Percentiles rank a stretch among this genome's conserved stretches.
phyloP scores from a whole-genome alignment of 192 early-diverging fungal species.

The Mortierella hygrophila region DNA sequence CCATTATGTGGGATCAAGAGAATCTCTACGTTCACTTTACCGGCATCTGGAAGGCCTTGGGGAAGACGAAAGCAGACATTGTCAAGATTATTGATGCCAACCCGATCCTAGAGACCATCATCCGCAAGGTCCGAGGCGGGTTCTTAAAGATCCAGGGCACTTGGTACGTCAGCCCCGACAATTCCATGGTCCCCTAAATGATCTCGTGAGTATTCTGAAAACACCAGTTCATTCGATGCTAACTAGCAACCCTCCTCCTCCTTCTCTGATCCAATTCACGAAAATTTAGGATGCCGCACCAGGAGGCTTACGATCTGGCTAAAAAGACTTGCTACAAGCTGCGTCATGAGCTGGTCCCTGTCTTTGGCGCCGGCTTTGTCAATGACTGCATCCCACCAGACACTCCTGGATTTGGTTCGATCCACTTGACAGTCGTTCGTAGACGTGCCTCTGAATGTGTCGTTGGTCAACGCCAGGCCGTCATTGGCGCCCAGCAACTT shows the following conservation, averaged over 20 bases:
- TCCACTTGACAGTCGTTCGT: constrained; percentile 42
- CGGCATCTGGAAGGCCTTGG: constrained; percentile 72
- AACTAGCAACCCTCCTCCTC: neutral
- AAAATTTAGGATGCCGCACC: constrained; percentile 44
- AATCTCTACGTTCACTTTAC: constrained; percentile 72
- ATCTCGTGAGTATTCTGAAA: neutral
- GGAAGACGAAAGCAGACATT: constrained; percentile 71
- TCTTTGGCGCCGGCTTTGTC: constrained; percentile 47
- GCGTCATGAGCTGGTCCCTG: constrained; percentile 47
- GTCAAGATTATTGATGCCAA: constrained; percentile 73
- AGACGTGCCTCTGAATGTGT: constrained; percentile 52
- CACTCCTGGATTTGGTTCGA: constrained; percentile 44
- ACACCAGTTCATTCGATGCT: neutral
- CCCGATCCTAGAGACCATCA: constrained; percentile 62
- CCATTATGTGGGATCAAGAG: constrained; percentile 77
- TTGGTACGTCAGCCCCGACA: constrained; percentile 58
- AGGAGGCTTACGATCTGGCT: constrained; percentile 47
- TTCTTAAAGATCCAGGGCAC: constrained; percentile 74
- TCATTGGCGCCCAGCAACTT: constrained; percentile 40
- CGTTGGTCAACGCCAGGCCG: constrained; percentile 31
- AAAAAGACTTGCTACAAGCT: constrained; percentile 55
- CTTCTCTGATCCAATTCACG: neutral
- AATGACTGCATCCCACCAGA: constrained; percentile 55
- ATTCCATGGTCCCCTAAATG: neutral
- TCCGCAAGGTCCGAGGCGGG: constrained; percentile 71